These are phyloP conservation scores for Heterobasidion parviporum DNA, from an alignment of 1,284 basidiomycete genomes.

Conservation along the genomic window DNA sequence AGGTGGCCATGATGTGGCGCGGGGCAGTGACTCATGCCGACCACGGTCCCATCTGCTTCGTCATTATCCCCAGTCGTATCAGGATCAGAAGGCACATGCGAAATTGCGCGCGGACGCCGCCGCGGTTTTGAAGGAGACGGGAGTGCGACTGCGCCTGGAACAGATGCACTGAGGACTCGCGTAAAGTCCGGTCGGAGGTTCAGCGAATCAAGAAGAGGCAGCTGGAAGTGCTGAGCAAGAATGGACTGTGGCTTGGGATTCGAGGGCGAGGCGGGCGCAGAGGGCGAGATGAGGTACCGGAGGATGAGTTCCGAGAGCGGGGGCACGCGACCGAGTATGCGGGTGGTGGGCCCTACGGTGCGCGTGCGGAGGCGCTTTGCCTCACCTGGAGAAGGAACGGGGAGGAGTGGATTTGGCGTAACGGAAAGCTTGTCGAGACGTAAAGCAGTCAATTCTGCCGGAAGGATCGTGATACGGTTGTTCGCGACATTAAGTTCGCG, in stretches of 20 bases:
- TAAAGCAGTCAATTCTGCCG: constrained; percentile 56
- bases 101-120: not conserved
- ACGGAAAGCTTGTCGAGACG: constrained; percentile 36
- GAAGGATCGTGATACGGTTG: constrained; percentile 54
- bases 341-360: not conserved
- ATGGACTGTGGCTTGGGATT: not conserved
- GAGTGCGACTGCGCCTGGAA: not conserved
- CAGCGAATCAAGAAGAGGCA: constrained; percentile 2
- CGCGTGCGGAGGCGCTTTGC: constrained; percentile 14
- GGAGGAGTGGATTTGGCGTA: constrained; percentile 50
- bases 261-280: constrained; percentile 2
- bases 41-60: constrained; percentile 1
- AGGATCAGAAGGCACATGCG: not conserved
- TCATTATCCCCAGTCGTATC: not conserved
- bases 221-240: constrained; percentile 9
- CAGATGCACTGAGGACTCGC: not conserved
- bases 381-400: constrained; percentile 14
- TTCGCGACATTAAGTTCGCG: constrained; percentile 53
- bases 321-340: constrained; percentile 20
- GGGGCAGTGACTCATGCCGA: constrained; percentile 37
- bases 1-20: constrained; percentile 35
- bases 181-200: not conserved
- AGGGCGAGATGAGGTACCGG: constrained; percentile 35
- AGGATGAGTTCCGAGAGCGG: constrained; percentile 43
- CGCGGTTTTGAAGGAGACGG: not conserved